Evolutionary conservation across 345 rosid genomes (phyloP).

Genomic region (Rhodamnia rubescens): DNA sequence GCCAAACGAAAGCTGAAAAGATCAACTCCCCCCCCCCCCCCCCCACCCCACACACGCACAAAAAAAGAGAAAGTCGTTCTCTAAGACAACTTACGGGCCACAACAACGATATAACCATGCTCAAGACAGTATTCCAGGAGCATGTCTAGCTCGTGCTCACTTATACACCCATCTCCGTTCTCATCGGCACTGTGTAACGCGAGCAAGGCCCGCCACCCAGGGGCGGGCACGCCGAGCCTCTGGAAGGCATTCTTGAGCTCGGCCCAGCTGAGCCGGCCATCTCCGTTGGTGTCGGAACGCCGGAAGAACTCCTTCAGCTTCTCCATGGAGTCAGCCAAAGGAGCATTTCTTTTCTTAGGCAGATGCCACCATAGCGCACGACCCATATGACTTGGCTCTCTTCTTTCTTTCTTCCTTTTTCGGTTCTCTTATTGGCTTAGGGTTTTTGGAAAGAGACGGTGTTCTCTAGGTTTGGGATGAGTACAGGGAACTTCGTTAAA

Average conservation of each 20-base stretch:
- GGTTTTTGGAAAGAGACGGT: neutral
- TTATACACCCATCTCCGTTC: neutral
- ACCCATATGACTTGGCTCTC: neutral
- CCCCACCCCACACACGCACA: too few species aligned
- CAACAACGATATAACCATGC: neutral
- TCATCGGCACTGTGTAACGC: neutral
- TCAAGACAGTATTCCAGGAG: neutral
- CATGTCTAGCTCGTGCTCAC: neutral
- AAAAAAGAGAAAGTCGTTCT: neutral
- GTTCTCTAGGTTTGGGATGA: neutral
- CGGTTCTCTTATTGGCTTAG: neutral
- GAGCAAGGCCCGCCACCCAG: neutral
- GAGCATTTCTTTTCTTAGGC: neutral
- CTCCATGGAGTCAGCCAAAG: neutral
- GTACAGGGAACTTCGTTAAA: neutral
- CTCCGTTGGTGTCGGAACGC: neutral
- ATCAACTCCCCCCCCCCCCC: too few species aligned
- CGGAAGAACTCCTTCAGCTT: neutral
- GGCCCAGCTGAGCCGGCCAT: neutral
- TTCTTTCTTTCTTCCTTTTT: neutral
- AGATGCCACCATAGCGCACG: neutral
- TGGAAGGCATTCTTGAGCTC: slow-evolving; percentile 3
- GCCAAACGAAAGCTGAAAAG: neutral
- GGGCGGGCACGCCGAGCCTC: neutral
- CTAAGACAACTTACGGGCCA: neutral